Base-by-base conservation (phyloP, 2,329 filamentous ascomycete genomes). In the Pseudocercospora vitis region DNA sequence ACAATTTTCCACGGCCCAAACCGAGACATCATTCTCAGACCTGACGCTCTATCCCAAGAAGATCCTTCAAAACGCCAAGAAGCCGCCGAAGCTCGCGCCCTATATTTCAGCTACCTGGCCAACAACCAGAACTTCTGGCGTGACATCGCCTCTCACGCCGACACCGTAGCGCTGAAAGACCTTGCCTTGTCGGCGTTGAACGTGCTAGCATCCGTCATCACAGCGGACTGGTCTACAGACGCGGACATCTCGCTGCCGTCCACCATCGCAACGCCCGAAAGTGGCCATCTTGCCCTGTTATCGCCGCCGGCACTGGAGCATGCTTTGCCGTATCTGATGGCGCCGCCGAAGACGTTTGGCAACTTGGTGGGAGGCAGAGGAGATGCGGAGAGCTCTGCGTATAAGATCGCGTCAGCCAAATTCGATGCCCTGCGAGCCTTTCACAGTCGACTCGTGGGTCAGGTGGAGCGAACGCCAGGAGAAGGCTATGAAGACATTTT, bases 281-380 rank as follows among this genome's bases (percentile, higher is more conserved):
- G 76, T 3, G 81, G 81, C 2, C 65, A 77, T 18, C 76, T 78
- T 61, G 74, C 80, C 1, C 72, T 82, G 7, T 71, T 83, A 12
- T 74, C 78, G 2, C 79, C 80, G 0, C 77, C 71, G 44, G 79
- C 73, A 40, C 71, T 76, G 53, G 77, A 71, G 48, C 73, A 73
- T 2, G 72, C 83, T 0, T 66, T 84, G 0, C 81, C 81, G 0
- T 82, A 79, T 60, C 70, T 85, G 2, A 75, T 84, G 51, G 79
- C 78, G 50, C 80, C 81, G 2, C 76, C 81, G 1, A 77, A 78
- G 24, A 78, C 77, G 0, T 83, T 81, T 55, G 76, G 77, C 9
- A 81, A 81, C 50, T 73, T 83, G n/a, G 81, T 83, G 0, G 80
- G 78, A 11, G 81, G 81, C 7, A 72, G 76, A 7, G 80, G 78